phyloP scores from a whole-genome alignment of 2,329 filamentous ascomycete genomes.

The Trichoderma simmonsii region DNA sequence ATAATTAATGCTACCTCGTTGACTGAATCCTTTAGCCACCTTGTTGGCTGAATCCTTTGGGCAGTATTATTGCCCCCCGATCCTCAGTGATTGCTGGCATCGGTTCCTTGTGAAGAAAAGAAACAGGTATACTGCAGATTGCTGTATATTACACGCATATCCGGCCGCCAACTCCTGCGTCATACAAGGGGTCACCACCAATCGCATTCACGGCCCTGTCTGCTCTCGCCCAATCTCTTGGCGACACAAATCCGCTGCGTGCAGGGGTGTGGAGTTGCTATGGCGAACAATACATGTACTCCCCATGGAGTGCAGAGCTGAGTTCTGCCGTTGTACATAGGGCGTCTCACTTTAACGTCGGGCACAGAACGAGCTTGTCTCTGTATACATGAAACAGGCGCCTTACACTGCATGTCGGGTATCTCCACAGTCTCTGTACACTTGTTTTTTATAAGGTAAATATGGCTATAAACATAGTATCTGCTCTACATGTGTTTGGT shows the following conservation, averaged over 20 bases:
- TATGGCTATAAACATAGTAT: neutral
- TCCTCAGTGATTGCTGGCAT: neutral
- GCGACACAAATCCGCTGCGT: neutral
- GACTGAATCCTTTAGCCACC: neutral
- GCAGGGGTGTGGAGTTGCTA: neutral
- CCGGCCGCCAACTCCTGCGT: neutral
- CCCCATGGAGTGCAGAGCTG: neutral
- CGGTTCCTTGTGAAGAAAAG: neutral
- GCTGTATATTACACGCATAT: neutral
- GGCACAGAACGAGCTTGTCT: neutral
- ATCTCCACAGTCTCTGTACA: neutral
- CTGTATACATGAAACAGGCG: neutral
- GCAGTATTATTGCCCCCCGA: neutral
- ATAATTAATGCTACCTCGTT: neutral
- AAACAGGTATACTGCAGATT: neutral
- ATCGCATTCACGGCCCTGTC: neutral
- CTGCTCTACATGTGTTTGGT: neutral
- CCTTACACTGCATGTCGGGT: neutral
- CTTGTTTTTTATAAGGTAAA: neutral
- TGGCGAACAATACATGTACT: neutral
- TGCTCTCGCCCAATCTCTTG: neutral
- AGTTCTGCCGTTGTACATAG: neutral
- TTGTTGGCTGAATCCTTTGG: neutral
- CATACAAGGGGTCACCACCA: neutral
- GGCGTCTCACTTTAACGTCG: neutral